phyloP scores from a whole-genome alignment of 257 asterid species.

The Henckelia pumila region DNA sequence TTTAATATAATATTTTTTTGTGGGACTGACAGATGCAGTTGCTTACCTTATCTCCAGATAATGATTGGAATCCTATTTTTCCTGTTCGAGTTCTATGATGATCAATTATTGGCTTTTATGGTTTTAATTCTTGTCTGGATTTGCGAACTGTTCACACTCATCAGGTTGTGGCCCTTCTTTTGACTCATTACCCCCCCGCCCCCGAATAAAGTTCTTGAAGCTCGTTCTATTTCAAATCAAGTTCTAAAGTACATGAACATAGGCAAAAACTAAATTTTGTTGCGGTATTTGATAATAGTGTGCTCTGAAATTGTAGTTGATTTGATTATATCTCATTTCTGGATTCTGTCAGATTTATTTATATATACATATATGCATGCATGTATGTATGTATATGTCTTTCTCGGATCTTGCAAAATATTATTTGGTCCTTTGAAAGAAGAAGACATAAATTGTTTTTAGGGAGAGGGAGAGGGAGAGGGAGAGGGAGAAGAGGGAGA shows the following conservation, averaged over 20 bases:
- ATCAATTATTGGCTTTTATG: slow-evolving; percentile 96
- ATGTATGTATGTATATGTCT: no score
- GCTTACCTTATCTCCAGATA: slow-evolving; percentile 54
- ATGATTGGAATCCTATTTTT: slow-evolving; percentile 98
- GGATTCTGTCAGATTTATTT: no score
- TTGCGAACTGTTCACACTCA: slow-evolving; percentile 91
- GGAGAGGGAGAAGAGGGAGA: background rate
- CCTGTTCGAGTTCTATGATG: slow-evolving; percentile 97
- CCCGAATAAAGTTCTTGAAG: slow-evolving; percentile 11
- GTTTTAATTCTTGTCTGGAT: slow-evolving; percentile 98
- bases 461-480: no score
- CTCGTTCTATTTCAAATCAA: slow-evolving; percentile 4
- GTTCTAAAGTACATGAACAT: slow-evolving; percentile 3
- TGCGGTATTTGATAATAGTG: background rate
- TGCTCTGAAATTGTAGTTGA: background rate
- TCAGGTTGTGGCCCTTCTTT: slow-evolving; percentile 65
- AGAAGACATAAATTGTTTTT: background rate
- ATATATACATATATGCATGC: no score
- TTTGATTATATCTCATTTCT: slow-evolving; percentile 5
- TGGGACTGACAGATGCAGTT: slow-evolving; percentile 23
- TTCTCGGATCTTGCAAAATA: background rate
- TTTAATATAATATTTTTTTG: slow-evolving; percentile 6
- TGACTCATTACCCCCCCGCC: slow-evolving; percentile 13
- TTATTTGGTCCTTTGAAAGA: background rate
- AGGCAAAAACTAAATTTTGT: background rate